phyloP scores from a whole-genome alignment of 306 rosid genomes.

The Hippophae gyantsensis region DNA sequence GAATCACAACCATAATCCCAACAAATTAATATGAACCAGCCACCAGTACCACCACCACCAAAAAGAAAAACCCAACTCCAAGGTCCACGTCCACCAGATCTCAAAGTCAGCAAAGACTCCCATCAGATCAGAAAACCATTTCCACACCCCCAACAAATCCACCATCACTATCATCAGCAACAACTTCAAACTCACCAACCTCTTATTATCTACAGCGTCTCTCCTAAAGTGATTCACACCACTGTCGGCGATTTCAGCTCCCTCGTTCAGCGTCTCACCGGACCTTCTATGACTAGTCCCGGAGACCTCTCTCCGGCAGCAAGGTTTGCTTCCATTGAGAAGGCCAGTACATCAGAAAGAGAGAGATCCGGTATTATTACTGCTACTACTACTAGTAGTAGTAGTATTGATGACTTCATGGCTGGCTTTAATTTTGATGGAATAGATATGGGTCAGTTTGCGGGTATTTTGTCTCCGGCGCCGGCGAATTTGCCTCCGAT shows the following conservation, averaged over 20 bases:
- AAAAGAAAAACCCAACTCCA: too few relatives aligned
- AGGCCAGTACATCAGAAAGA: conserved; percentile 57
- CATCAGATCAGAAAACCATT: too few relatives aligned
- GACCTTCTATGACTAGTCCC: conserved; percentile 31
- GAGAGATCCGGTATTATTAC: conserved; percentile 3
- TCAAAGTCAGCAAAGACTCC: too few relatives aligned
- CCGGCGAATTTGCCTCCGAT: conserved; percentile 56
- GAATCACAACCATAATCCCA: too few relatives aligned
- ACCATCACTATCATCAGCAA: too few relatives aligned
- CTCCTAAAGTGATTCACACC: conserved; percentile 4
- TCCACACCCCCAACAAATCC: too few relatives aligned
- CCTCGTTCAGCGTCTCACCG: conserved; percentile 86
- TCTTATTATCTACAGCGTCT: too few relatives aligned
- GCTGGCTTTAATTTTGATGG: conserved; percentile 23
- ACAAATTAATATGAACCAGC: too few relatives aligned
- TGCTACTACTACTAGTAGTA: conserved; percentile 6
- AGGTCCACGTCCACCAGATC: too few relatives aligned
- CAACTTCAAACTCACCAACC: too few relatives aligned
- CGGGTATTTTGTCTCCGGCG: conserved; percentile 69
- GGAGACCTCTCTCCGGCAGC: conserved; percentile 76
- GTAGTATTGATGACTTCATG: conserved; percentile 21
- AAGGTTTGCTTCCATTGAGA: conserved; percentile 71
- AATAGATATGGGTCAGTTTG: conserved; percentile 53
- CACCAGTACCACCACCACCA: too few relatives aligned
- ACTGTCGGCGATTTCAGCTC: conserved; percentile 64